Evolutionary conservation across 1,284 basidiomycete species (phyloP).

Genomic region (Cryptococcus sp.): DNA sequence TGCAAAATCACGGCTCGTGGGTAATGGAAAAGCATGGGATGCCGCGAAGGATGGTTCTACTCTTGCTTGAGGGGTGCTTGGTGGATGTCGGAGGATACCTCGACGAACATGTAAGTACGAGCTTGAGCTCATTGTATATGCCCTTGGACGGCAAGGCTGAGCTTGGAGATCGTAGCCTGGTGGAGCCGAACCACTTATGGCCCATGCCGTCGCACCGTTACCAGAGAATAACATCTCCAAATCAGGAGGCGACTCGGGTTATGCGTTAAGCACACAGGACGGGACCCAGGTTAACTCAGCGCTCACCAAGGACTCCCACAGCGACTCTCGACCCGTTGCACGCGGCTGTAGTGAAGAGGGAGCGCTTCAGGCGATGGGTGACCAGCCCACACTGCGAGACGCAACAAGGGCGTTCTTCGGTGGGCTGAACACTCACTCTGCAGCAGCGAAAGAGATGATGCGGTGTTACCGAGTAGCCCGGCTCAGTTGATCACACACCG

Average conservation of each 20-base stretch:
- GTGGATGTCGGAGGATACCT: constrained; percentile 67
- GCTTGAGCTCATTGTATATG: too few species aligned
- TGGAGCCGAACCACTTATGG: constrained; percentile 24
- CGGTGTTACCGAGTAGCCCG: constrained; percentile 58
- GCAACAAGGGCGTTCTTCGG: constrained; percentile 69
- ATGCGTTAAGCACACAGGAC: constrained; percentile 10
- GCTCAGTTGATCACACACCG: constrained; percentile 1
- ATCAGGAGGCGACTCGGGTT: constrained; percentile 28
- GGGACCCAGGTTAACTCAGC: too few species aligned
- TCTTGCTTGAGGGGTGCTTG: constrained; percentile 65
- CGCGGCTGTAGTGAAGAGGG: not conserved
- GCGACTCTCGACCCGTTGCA: too few species aligned
- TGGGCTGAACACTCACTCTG: constrained; percentile 70
- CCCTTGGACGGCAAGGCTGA: not conserved
- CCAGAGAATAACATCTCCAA: constrained; percentile 3
- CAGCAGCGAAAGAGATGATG: constrained; percentile 63
- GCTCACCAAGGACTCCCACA: too few species aligned
- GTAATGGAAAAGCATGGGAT: constrained; percentile 54
- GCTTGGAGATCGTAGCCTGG: constrained; percentile 21
- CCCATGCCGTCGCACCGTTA: constrained; percentile 21
- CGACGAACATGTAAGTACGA: constrained; percentile 63
- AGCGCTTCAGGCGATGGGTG: constrained; percentile 13
- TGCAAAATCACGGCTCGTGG: constrained; percentile 52
- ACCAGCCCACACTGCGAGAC: constrained; percentile 49
- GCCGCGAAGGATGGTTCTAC: constrained; percentile 48